Evolutionary conservation across 1,284 basidiomycete genomes (phyloP).

Genomic region (Melampsora americana): DNA sequence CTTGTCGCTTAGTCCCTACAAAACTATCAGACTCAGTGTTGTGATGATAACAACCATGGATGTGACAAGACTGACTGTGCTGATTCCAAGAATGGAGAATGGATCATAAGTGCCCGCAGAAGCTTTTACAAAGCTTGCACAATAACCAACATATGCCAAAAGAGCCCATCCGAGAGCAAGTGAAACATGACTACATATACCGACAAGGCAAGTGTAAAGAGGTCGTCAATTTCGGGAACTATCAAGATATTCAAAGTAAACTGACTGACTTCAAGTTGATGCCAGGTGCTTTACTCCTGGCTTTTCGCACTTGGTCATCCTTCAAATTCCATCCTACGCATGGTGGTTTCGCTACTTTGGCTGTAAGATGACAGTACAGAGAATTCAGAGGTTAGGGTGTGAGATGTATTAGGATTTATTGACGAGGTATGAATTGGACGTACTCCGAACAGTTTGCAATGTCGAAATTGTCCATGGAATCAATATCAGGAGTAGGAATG

Average conservation of each 20-base stretch:
- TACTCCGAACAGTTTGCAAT: constrained; percentile 48
- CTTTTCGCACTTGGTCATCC: constrained; percentile 49
- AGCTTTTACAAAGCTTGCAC: constrained; percentile 62
- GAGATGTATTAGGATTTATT: not conserved
- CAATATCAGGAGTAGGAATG: constrained; percentile 74
- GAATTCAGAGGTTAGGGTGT: not conserved
- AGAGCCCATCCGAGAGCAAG: constrained; percentile 71
- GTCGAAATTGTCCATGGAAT: constrained; percentile 68
- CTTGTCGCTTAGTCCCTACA: constrained; percentile 69
- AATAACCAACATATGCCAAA: constrained; percentile 68
- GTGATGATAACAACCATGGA: not conserved
- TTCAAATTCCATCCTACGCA: constrained; percentile 68
- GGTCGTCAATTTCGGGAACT: constrained; percentile 42
- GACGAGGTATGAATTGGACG: not conserved
- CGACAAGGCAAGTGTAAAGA: not conserved
- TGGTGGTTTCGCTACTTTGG: constrained; percentile 53
- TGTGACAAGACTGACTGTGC: constrained; percentile 58
- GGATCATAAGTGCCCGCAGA: constrained; percentile 75
- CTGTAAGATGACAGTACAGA: not conserved
- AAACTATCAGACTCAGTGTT: constrained; percentile 1
- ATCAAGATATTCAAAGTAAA: constrained; percentile 47
- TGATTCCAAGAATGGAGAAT: constrained; percentile 86
- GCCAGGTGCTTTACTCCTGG: constrained; percentile 17
- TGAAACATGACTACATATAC: constrained; percentile 60
- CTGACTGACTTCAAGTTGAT: constrained; percentile 25